phyloP scores from a whole-genome alignment of 768 basidiomycete species.

The Termitomyces bulborhizus region DNA sequence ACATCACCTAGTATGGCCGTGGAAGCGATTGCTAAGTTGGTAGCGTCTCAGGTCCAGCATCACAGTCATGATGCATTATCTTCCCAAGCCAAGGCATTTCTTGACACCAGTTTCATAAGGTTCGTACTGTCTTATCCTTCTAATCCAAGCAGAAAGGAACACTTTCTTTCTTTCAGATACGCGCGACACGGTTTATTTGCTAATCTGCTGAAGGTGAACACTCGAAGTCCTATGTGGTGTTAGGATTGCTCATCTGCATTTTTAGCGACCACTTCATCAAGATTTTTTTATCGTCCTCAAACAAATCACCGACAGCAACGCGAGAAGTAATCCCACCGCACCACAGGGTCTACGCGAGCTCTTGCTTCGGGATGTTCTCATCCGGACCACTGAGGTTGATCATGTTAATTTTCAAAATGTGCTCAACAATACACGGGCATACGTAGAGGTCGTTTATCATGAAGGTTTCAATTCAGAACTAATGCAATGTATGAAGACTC shows the following conservation, averaged over 20 bases:
- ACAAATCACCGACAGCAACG: constrained; percentile 34
- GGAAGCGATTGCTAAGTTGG: constrained; percentile 41
- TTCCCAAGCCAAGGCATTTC: constrained; percentile 48
- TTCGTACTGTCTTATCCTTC: constrained; percentile 16
- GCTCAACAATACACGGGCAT: constrained; percentile 50
- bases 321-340: constrained; percentile 21
- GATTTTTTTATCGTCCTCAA: constrained; percentile 51
- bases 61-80: constrained; percentile 54
- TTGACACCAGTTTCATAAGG: constrained; percentile 46
- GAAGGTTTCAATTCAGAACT: constrained; percentile 44
- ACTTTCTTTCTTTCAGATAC: constrained; percentile 35
- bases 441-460: constrained; percentile 52
- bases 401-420: constrained; percentile 43
- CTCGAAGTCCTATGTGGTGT: neutral
- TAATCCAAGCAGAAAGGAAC: neutral
- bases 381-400: constrained; percentile 45
- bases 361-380: constrained; percentile 52
- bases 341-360: constrained; percentile 35
- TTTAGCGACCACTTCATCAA: constrained; percentile 37
- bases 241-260: neutral
- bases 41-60: constrained; percentile 40
- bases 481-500: constrained; percentile 44
- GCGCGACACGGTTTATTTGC: constrained; percentile 51
- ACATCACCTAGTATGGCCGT: constrained; percentile 39
- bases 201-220: constrained; percentile 49